Base-by-base conservation (phyloP, 2,329 filamentous ascomycete species). In the Triangularia setosa region DNA sequence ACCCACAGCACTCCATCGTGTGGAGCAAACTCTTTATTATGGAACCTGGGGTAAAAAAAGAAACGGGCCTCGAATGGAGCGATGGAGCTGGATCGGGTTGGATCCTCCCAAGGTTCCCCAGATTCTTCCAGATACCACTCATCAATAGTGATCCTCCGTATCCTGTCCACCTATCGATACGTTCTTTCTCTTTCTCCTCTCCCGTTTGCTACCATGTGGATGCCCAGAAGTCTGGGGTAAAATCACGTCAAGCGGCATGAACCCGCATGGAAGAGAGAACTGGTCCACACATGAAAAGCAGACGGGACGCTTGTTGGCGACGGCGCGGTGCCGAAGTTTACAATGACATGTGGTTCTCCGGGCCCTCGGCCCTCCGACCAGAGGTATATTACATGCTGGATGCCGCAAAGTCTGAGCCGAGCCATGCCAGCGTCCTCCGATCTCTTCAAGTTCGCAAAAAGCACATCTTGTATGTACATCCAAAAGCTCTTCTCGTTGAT, bases 161-260 rank as follows among this genome's bases (percentile, higher is more conserved):
- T 44, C 23, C 21, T 25, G 23, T 27, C 25, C 25, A 25, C 24
- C 52, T 16, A 27, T 18, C 21, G 9, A 55, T n/a, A 7, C 52
- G 25, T 27, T 55, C 52, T 16, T 25, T n/a, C 52, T 11, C 7
- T 55, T 18, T 28, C n/a, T 55, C 24, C 2, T 55, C 16, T 18
- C 25, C n/a, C 25, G 12, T 33, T 25, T 33, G 30, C 30, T 30
- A 21, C 56, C 30, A 58, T 58, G 56, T 58, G 56, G 56, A 35
- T 40, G 28, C 56, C 56, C 56, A 40, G 56, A 58, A 58, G 56
- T 58, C 56, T 40, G 56, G 56, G 56, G 56, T 58, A 58, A 55
- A 27, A 33, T 58, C 28, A 40, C n/a, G 56, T 55, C 52, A 55
- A 55, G 28, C 56, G 56, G 56, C 56, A 58, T 12, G 56, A 58